phyloP scores from a whole-genome alignment of 805 yeast species.

The Metschnikowia sp. region DNA sequence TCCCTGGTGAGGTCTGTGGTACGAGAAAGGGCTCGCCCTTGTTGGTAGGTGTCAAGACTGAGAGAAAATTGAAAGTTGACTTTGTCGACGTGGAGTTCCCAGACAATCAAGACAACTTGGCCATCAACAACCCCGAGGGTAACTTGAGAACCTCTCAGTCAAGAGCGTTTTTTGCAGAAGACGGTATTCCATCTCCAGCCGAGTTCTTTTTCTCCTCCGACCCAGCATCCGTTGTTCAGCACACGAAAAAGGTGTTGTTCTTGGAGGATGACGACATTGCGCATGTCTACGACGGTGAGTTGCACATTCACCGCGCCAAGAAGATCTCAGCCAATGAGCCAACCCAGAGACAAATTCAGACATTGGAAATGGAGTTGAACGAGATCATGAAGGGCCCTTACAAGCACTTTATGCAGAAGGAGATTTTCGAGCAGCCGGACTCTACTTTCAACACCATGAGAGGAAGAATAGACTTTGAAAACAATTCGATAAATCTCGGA shows the following conservation, averaged over 20 bases:
- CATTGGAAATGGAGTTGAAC: slow-evolving; percentile 93
- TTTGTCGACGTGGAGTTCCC: slow-evolving; percentile 98
- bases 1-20: slow-evolving; percentile 94
- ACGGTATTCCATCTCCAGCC: slow-evolving; percentile 87
- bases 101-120: slow-evolving; percentile 46
- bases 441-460: slow-evolving; percentile 98
- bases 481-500: slow-evolving; percentile 74
- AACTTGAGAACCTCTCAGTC: slow-evolving; percentile 85
- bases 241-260: slow-evolving; percentile 94
- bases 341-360: slow-evolving; percentile 94
- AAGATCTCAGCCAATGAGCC: slow-evolving; percentile 76
- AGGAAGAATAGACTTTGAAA: slow-evolving; percentile 94
- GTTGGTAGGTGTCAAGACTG: slow-evolving; percentile 95
- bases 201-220: slow-evolving; percentile 96
- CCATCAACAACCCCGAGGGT: slow-evolving; percentile 53
- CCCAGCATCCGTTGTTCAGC: slow-evolving; percentile 94
- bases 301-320: slow-evolving; percentile 95
- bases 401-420: slow-evolving; percentile 97
- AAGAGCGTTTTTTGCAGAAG: slow-evolving; percentile 94
- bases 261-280: slow-evolving; percentile 98
- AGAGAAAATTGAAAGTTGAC: slow-evolving; percentile 91
- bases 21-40: slow-evolving; percentile 98
- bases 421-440: slow-evolving; percentile 97
- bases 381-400: slow-evolving; percentile 98
- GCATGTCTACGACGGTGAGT: slow-evolving; percentile 95